Conservation (phyloP, 139 green algal genomes). For the Chlorella sp. region DNA sequence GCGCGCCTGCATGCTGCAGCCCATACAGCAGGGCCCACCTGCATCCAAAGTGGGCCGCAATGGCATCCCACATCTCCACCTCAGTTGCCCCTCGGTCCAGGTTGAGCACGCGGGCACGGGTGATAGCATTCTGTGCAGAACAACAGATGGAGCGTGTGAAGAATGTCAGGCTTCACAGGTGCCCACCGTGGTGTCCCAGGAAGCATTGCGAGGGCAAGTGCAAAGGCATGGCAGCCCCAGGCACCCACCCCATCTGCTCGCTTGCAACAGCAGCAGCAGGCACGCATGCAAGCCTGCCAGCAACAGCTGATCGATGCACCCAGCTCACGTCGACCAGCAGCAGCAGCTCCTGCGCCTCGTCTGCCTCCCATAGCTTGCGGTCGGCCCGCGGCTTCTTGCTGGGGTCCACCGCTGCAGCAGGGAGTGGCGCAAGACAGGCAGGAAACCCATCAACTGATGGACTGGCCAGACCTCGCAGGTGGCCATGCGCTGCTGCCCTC, state of each 20-base stretch:
- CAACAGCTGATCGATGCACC: not conserved
- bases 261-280: no score
- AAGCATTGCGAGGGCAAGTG: no score
- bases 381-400: conserved; percentile 33
- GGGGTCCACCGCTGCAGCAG: conserved; percentile 9
- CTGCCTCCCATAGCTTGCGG: conserved; percentile 44
- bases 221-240: no score
- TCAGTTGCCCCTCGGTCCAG: not conserved
- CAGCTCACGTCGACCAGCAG: not conserved
- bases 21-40: not conserved
- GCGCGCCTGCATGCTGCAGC: not conserved
- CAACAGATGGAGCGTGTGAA: no score
- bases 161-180: no score
- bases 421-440: no score
- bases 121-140: not conserved
- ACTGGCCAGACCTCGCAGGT: no score
- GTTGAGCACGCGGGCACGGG: not conserved
- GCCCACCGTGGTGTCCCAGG: no score
- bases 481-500: not conserved
- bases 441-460: no score
- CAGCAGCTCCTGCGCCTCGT: conserved; percentile 38
- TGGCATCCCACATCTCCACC: conserved; percentile 5
- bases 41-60: conserved; percentile 18
- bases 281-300: no score
- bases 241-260: no score